Conservation (phyloP, 2,329 filamentous ascomycete genomes). For the Cadophora gregata region DNA sequence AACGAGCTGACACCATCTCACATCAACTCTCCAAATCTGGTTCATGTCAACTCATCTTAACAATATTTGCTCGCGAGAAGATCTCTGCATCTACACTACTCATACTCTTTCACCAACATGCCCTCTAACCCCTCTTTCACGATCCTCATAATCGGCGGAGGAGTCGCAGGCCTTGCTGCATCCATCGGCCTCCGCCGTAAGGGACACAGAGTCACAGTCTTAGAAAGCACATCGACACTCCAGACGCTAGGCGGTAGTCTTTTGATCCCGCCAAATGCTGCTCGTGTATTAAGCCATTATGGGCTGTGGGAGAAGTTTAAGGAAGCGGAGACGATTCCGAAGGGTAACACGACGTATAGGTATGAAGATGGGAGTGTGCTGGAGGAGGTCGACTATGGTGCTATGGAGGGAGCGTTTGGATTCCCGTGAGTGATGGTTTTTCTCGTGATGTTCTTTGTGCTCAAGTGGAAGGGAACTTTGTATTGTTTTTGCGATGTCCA, state of each 20-base stretch:
- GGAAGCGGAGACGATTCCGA: slow-evolving; percentile 9
- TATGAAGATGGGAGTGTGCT: slow-evolving; percentile 19
- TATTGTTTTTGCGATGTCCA: too few relatives aligned
- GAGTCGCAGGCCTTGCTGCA: slow-evolving; percentile 14
- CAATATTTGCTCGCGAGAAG: background rate
- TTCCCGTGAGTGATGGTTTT: slow-evolving; percentile 9
- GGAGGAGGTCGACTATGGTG: slow-evolving; percentile 14
- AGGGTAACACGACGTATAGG: slow-evolving; percentile 18
- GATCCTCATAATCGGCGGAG: slow-evolving; percentile 18
- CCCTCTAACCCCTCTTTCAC: background rate
- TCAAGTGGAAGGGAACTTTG: too few relatives aligned
- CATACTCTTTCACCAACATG: background rate
- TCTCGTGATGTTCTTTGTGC: too few relatives aligned
- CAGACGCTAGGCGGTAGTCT: slow-evolving; percentile 20
- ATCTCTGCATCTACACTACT: background rate
- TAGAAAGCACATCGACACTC: slow-evolving; percentile 16
- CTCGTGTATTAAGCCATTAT: slow-evolving; percentile 9
- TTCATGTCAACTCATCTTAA: background rate
- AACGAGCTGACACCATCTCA: background rate
- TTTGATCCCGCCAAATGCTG: slow-evolving; percentile 14
- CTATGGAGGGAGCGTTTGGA: slow-evolving; percentile 17
- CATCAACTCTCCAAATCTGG: background rate
- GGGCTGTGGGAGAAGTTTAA: slow-evolving; percentile 21
- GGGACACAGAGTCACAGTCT: slow-evolving; percentile 12
- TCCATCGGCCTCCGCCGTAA: slow-evolving; percentile 16